phyloP scores from a whole-genome alignment of 78 protist species.

The Dictyostelium intermedium region DNA sequence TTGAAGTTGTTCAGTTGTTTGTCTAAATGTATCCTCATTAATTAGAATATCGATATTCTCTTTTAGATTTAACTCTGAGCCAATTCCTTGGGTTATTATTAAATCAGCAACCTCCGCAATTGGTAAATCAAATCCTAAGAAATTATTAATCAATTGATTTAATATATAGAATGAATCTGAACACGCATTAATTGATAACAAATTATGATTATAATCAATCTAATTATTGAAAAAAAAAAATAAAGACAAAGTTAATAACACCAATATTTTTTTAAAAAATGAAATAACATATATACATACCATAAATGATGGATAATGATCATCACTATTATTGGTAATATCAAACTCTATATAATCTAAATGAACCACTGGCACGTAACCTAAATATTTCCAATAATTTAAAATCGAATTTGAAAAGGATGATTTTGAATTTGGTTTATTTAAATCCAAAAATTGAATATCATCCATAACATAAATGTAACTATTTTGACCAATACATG shows the following conservation, averaged over 20 bases:
- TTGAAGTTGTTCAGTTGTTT: background rate
- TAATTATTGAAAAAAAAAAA: background rate
- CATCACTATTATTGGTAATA: background rate
- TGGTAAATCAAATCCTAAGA: conserved; percentile 76
- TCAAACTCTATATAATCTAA: conserved; percentile 62
- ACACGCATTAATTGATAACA: conserved; percentile 40
- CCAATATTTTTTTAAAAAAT: background rate
- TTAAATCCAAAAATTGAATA: background rate
- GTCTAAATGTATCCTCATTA: conserved; percentile 68
- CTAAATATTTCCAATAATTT: conserved; percentile 38
- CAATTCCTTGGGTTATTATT: conserved; percentile 61
- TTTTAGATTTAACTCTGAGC: conserved; percentile 31
- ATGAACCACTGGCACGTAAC: conserved; percentile 28
- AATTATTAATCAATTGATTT: conserved; percentile 56
- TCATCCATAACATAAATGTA: conserved; percentile 45
- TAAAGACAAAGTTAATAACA: background rate
- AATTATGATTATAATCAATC: conserved; percentile 55
- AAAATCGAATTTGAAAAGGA: background rate
- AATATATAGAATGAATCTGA: conserved; percentile 48
- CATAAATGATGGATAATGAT: conserved; percentile 12
- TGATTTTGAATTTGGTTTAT: background rate
- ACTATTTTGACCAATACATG: conserved; percentile 43
- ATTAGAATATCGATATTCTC: conserved; percentile 73
- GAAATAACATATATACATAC: background rate
- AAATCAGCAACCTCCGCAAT: conserved; percentile 68